A percentile compares a stretch with the other conserved stretches of the same genome.
These are phyloP conservation scores for Glaciozyma antarctica DNA, from an alignment of 768 basidiomycete genomes.

Conservation along the genomic window DNA sequence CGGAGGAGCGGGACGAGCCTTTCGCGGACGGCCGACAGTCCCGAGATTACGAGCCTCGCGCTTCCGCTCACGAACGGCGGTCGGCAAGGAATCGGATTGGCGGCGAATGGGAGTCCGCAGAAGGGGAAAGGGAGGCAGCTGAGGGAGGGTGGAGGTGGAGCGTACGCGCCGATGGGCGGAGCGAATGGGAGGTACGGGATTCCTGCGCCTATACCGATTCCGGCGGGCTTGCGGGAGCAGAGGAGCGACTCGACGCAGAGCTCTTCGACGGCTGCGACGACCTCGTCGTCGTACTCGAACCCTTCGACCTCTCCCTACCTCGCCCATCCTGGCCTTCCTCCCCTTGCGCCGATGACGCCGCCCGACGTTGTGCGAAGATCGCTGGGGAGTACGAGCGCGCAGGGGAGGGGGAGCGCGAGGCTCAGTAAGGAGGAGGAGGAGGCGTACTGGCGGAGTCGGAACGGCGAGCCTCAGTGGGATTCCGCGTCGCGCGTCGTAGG, in stretches of 20 bases:
- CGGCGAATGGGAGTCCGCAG: neutral
- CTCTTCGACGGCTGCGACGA: neutral
- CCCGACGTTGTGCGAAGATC: neutral
- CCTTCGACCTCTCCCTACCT: neutral
- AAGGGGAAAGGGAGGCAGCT: neutral
- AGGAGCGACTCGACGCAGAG: neutral
- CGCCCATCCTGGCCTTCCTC: neutral
- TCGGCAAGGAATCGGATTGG: neutral
- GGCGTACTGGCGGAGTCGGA: neutral
- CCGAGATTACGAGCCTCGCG: neutral
- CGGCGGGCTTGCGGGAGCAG: neutral
- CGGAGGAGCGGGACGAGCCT: too few species aligned
- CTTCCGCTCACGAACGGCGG: neutral
- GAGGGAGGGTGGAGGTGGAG: neutral
- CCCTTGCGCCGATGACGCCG: neutral
- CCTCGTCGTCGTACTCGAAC: neutral
- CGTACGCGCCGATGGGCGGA: neutral
- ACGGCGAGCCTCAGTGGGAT: neutral
- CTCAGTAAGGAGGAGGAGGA: neutral
- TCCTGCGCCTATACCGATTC: constrained; percentile 2
- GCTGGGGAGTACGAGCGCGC: neutral
- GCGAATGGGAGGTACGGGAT: neutral
- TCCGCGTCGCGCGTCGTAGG: neutral
- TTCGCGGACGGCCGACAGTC: neutral
- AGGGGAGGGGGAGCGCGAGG: neutral